Percentiles rank a stretch among this genome's conserved stretches.
Conservation (phyloP, 305 asterid genomes). For the Fraxinus albicans region DNA sequence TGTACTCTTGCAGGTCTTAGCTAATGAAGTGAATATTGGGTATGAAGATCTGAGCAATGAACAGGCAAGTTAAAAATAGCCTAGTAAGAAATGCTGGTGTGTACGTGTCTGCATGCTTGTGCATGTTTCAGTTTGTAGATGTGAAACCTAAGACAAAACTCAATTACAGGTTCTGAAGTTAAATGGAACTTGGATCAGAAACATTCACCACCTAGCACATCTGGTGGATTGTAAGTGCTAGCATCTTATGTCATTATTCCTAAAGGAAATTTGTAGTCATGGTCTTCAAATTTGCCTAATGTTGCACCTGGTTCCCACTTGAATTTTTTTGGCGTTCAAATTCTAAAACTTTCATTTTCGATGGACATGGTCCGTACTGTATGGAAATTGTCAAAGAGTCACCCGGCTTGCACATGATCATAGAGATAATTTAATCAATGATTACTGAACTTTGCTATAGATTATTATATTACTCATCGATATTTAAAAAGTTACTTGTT, state of each 20-base stretch:
- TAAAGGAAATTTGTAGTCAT: background rate
- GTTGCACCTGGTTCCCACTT: background rate
- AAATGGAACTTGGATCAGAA: constrained; percentile 72
- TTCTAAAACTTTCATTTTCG: background rate
- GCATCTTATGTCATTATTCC: constrained; percentile 15
- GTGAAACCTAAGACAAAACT: constrained; percentile 1
- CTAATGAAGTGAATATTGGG: constrained; percentile 92
- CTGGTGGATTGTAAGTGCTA: constrained; percentile 72
- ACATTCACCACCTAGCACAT: constrained; percentile 92
- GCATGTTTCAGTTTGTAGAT: background rate
- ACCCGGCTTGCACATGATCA: background rate
- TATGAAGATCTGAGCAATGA: constrained; percentile 94
- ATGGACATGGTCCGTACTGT: background rate
- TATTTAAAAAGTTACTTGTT: too few species aligned
- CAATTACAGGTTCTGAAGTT: constrained; percentile 78
- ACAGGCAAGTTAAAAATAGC: constrained; percentile 58
- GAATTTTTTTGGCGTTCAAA: background rate
- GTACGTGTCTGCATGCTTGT: background rate
- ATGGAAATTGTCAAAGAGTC: background rate
- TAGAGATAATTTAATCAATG: background rate
- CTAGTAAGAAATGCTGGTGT: background rate
- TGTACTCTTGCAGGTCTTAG: constrained; percentile 60
- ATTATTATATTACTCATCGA: too few species aligned
- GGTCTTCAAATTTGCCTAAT: background rate
- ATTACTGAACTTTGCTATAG: background rate